These are phyloP conservation scores for Pezicula rhizophila DNA, from an alignment of 2,329 filamentous ascomycete genomes.

Conservation along the genomic window DNA sequence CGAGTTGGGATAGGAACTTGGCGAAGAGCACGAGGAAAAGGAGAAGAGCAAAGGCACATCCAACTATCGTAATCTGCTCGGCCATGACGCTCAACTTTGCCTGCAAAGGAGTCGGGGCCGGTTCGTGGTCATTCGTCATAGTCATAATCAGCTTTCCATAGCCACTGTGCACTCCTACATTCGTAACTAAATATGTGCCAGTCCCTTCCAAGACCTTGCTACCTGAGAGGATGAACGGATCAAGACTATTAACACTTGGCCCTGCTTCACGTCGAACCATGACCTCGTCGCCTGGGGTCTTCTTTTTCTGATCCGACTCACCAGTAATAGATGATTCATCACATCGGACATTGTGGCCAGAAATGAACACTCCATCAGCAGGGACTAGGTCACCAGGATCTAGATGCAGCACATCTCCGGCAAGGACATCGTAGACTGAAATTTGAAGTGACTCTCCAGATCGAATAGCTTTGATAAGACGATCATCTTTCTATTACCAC, in stretches of 20 bases:
- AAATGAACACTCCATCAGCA: slow-evolving; percentile 65
- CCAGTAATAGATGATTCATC: slow-evolving; percentile 74
- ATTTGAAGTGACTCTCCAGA: slow-evolving; percentile 66
- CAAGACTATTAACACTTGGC: slow-evolving; percentile 57
- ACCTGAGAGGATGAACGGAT: slow-evolving; percentile 77
- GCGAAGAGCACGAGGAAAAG: slow-evolving; percentile 75
- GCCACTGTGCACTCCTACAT: slow-evolving; percentile 66
- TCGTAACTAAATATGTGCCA: slow-evolving; percentile 69
- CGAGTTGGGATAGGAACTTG: slow-evolving; percentile 59
- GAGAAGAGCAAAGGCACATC: slow-evolving; percentile 65
- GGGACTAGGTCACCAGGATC: slow-evolving; percentile 70
- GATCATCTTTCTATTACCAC: slow-evolving; percentile 75
- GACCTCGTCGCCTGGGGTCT: slow-evolving; percentile 59
- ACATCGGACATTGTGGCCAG: slow-evolving; percentile 59
- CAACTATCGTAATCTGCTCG: slow-evolving; percentile 73
- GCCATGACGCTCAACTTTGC: slow-evolving; percentile 71
- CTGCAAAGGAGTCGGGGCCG: slow-evolving; percentile 73
- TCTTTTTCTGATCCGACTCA: slow-evolving; percentile 68
- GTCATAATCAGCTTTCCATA: slow-evolving; percentile 77
- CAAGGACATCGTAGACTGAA: slow-evolving; percentile 64
- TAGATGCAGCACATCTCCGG: slow-evolving; percentile 67
- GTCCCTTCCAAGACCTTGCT: slow-evolving; percentile 72
- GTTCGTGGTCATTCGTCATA: slow-evolving; percentile 66
- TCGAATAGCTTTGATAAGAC: slow-evolving; percentile 68
- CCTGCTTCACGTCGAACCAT: slow-evolving; percentile 55